Evolutionary conservation across 2,329 filamentous ascomycete species (phyloP).

Genomic region (Cladorrhinum sp.): DNA sequence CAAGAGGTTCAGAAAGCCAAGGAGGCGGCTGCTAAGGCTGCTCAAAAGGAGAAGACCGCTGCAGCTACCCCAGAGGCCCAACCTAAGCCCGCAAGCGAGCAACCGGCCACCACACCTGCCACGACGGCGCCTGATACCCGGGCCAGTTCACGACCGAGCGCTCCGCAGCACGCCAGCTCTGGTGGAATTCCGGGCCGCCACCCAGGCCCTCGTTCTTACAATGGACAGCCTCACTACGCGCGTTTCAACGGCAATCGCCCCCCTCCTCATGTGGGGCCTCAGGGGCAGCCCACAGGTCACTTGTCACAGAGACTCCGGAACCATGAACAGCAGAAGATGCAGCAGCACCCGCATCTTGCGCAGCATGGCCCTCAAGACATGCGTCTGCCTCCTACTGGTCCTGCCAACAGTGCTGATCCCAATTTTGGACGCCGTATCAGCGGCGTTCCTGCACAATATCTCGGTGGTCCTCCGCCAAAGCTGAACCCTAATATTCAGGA

Average conservation of each 20-base stretch:
- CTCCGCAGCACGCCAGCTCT: slow-evolving; percentile 34
- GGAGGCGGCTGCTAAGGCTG: slow-evolving; percentile 38
- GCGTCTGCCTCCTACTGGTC: slow-evolving; percentile 71
- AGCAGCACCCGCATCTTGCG: slow-evolving; percentile 33
- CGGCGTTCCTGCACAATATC: slow-evolving; percentile 46
- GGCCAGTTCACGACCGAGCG: slow-evolving; percentile 32
- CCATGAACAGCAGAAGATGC: slow-evolving; percentile 51
- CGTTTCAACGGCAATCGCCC: slow-evolving; percentile 49
- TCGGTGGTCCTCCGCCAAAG: slow-evolving; percentile 44
- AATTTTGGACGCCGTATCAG: slow-evolving; percentile 54
- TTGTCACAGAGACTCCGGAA: slow-evolving; percentile 51
- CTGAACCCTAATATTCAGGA: slow-evolving; percentile 68
- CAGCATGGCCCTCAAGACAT: slow-evolving; percentile 34
- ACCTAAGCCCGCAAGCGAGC: slow-evolving; percentile 34
- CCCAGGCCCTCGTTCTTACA: slow-evolving; percentile 46
- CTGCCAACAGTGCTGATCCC: slow-evolving; percentile 56
- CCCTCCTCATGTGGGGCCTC: slow-evolving; percentile 42
- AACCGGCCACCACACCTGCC: slow-evolving; percentile 21
- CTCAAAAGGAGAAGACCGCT: slow-evolving; percentile 51
- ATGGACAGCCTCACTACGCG: slow-evolving; percentile 45
- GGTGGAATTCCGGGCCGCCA: slow-evolving; percentile 42
- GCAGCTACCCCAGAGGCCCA: slow-evolving; percentile 46
- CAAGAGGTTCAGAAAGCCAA: slow-evolving; percentile 57
- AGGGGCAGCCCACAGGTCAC: slow-evolving; percentile 42
- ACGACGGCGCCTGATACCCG: slow-evolving; percentile 21